Evolutionary conservation across 352 stramenopile species (phyloP), one percentile per base, ranked within the genome.

Genomic region (Phytophthora cactorum): DNA sequence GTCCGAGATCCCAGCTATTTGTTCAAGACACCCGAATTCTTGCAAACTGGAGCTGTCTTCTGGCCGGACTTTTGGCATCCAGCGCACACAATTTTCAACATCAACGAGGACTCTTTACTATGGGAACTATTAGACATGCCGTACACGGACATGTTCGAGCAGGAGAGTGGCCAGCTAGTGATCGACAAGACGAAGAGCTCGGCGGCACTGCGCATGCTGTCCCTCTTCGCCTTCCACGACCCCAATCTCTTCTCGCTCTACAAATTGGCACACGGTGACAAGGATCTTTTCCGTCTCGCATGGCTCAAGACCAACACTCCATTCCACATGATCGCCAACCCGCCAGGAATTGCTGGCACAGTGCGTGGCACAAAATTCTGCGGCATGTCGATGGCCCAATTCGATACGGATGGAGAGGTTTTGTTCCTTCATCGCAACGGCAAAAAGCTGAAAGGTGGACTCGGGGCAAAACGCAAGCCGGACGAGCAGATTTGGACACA

Each of bases 11-110:
- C 81, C 25, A 84, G 63, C 22, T 84, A 79, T 41, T 50, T 90
- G 39, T 90, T 88, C 71, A 50, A 77, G 5, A 61, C 59, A 5
- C 56, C 28, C 0, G 74, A 80, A 47, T 88, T 82, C 38, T 31
- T 60, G 29, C 32, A 74, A 31, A 68, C 50, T 0, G 82, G 79
- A 9, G 76, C 82, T 14, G 15, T 90, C 11, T 89, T 90, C 31
- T 90, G 82, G 82, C 82, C 79, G 1, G 79, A 90, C 9, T 70
- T 69, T 52, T 74, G 66, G 66, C 66, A 74, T 56, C 60, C 66
- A 29, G 34, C 36, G 2, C 67, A 88, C 63, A 86, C 78, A 8
- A 87, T 88, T 46, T 90, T 90, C 58, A 85, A 86, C 49, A 80
- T 90, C 41, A 63, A 84, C 54, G 73, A 73, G 9, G 32, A 72